Conservation (phyloP, 1,284 basidiomycete species). For the Sanghuangporus weigelae region DNA sequence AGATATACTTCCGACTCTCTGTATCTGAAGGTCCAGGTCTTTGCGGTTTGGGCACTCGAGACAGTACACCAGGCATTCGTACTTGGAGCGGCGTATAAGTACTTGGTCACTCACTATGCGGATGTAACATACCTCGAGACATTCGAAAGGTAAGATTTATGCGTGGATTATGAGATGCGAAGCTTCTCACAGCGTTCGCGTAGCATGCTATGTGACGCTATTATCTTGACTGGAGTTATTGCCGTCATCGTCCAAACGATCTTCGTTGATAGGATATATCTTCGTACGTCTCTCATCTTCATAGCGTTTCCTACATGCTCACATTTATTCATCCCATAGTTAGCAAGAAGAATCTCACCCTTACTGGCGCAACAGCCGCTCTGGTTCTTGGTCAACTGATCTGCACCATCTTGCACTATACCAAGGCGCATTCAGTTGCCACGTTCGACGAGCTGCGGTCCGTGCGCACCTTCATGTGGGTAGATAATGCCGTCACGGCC, state of each 20-base stretch:
- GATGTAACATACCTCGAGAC: not conserved
- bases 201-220: not conserved
- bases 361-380: not conserved
- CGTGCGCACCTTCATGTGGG: slow-evolving; percentile 32
- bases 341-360: slow-evolving; percentile 1
- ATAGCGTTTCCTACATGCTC: not conserved
- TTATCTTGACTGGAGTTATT: slow-evolving; percentile 4
- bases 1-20: not conserved
- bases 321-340: not conserved
- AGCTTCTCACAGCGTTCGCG: not conserved
- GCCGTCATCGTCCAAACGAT: not conserved
- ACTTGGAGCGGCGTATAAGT: not conserved
- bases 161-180: not conserved
- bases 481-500: not conserved
- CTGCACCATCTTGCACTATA: not conserved
- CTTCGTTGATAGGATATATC: slow-evolving; percentile 5
- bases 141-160: not conserved
- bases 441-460: slow-evolving; percentile 14
- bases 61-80: slow-evolving; percentile 12
- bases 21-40: not conserved
- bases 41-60: slow-evolving; percentile 9
- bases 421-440: not conserved
- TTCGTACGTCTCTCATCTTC: not conserved
- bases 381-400: slow-evolving; percentile 1
- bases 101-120: slow-evolving; percentile 10